Conservation (phyloP, 2,329 filamentous ascomycete species). For the Fusarium sp. region DNA sequence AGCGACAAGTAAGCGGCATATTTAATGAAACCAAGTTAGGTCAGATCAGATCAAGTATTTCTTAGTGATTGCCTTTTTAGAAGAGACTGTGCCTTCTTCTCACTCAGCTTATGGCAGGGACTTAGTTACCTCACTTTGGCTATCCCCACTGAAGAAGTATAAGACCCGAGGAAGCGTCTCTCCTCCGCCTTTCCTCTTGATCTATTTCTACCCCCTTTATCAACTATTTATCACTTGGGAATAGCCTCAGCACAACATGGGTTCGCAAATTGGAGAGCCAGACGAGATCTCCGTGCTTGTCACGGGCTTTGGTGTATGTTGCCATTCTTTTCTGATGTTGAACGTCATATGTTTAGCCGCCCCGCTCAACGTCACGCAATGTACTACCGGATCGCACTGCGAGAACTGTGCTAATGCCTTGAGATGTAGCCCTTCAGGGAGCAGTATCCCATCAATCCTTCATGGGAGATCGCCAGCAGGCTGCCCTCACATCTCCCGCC, state of each 20-base stretch:
- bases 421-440: conserved; percentile 75
- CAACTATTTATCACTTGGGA: background rate
- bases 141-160: conserved; percentile 13
- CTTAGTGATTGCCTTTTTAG: conserved; percentile 2
- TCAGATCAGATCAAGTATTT: conserved; percentile 1
- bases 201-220: background rate
- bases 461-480: conserved; percentile 78
- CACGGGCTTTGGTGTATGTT: conserved; percentile 69
- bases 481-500: conserved; percentile 74
- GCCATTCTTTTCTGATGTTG: background rate
- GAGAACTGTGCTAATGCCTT: conserved; percentile 28
- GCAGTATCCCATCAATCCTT: conserved; percentile 80
- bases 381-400: background rate
- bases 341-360: conserved; percentile 14
- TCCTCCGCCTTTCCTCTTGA: background rate
- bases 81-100: conserved; percentile 17
- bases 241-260: conserved; percentile 43
- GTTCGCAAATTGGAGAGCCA: conserved; percentile 50
- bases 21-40: background rate
- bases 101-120: conserved; percentile 27
- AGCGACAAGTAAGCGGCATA: background rate
- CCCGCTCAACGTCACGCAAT: conserved; percentile 28
- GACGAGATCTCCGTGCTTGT: conserved; percentile 69
- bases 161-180: conserved; percentile 1
- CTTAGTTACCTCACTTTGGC: background rate